Conservation (phyloP, 768 basidiomycete genomes). For the Suillus fuscotomentosus region DNA sequence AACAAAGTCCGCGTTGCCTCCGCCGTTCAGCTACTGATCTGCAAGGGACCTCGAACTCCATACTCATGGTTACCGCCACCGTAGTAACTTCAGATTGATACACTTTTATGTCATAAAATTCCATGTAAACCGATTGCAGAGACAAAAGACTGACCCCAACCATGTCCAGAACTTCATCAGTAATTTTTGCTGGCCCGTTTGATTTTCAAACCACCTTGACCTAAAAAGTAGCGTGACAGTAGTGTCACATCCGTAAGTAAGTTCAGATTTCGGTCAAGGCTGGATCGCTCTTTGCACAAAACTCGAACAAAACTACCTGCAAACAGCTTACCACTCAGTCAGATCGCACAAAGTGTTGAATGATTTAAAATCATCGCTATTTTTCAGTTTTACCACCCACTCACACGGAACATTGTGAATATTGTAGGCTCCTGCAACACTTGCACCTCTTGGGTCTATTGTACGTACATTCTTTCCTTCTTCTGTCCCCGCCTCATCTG, state of each 20-base stretch:
- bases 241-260: conserved; percentile 38
- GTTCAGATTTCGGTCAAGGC: conserved; percentile 27
- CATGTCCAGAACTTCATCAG: neutral
- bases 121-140: neutral
- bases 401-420: neutral
- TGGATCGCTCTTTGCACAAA: conserved; percentile 26
- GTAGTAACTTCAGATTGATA: neutral
- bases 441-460: conserved; percentile 9
- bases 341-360: neutral
- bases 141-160: neutral
- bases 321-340: neutral
- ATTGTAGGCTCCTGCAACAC: neutral
- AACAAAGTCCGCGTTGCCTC: neutral
- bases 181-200: neutral
- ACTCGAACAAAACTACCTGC: conserved; percentile 19
- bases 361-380: neutral
- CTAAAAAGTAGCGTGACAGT: conserved; percentile 27
- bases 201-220: conserved; percentile 8
- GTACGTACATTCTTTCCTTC: conserved; percentile 13
- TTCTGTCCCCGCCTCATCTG: conserved; percentile 8
- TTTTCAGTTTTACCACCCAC: neutral
- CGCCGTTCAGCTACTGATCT: neutral
- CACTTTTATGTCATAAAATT: neutral
- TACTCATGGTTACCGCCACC: neutral
- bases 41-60: neutral